A percentile compares a stretch with the other conserved stretches of the same genome.
Conservation (phyloP, 305 asterid species). For the Fraxinus baroniana region DNA sequence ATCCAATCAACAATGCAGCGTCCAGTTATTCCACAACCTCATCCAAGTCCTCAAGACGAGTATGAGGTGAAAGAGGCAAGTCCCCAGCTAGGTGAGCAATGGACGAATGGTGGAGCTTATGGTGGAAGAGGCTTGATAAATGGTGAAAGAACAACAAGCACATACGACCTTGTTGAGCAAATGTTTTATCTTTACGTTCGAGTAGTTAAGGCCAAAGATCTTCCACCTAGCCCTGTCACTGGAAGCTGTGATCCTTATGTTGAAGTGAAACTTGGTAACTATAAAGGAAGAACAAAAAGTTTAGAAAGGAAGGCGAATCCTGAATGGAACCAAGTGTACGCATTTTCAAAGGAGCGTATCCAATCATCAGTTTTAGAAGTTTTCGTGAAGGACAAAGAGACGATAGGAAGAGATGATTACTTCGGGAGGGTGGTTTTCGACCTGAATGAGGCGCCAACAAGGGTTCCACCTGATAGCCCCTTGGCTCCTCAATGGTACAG, state of each 20-base stretch:
- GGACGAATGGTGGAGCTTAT: constrained; percentile 37
- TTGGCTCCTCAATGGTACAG: constrained; percentile 65
- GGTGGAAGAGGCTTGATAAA: constrained; percentile 52
- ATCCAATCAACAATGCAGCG: constrained; percentile 38
- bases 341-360: constrained; percentile 52
- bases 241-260: constrained; percentile 49
- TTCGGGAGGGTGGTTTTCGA: constrained; percentile 51
- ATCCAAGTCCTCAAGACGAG: constrained; percentile 35
- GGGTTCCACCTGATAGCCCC: constrained; percentile 67
- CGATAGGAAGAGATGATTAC: constrained; percentile 48
- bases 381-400: constrained; percentile 45
- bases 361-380: constrained; percentile 57
- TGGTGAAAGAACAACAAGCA: constrained; percentile 48
- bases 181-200: constrained; percentile 54
- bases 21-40: constrained; percentile 31
- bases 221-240: constrained; percentile 37
- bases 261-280: constrained; percentile 60
- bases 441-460: constrained; percentile 50
- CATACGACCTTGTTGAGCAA: constrained; percentile 62
- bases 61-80: constrained; percentile 61
- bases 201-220: constrained; percentile 58
- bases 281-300: constrained; percentile 51
- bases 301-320: constrained; percentile 43
- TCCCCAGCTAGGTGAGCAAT: constrained; percentile 52
- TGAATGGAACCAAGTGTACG: constrained; percentile 59